Percentiles rank a stretch among this genome's conserved stretches.
Evolutionary conservation across 225 moss, liverwort and hornwort species (phyloP).

Genomic region (Sphagnum tenellum): DNA sequence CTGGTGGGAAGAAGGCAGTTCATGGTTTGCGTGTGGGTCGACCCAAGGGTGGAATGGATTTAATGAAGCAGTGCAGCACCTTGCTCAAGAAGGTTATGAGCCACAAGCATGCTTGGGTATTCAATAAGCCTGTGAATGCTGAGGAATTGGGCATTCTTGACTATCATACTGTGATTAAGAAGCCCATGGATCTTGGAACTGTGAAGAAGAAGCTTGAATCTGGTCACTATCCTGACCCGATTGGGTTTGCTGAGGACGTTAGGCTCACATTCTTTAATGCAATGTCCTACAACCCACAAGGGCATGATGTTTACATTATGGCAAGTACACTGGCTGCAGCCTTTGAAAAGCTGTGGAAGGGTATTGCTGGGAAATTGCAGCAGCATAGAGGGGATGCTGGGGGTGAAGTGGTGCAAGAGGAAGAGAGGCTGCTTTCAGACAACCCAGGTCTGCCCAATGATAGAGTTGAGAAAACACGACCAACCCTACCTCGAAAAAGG

Average conservation of each 20-base stretch:
- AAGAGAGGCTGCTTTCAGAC: too few species aligned
- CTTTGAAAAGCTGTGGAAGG: conserved; percentile 43
- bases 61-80: conserved; percentile 22
- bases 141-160: conserved; percentile 18
- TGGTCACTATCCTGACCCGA: background rate
- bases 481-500: too few species aligned
- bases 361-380: conserved; percentile 10
- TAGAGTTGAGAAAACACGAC: too few species aligned
- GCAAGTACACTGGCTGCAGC: conserved; percentile 21
- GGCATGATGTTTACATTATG: conserved; percentile 34
- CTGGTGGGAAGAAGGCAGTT: too few species aligned
- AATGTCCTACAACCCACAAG: conserved; percentile 23
- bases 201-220: conserved; percentile 18
- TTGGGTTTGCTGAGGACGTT: conserved; percentile 41
- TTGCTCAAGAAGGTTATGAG: conserved; percentile 28
- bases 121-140: conserved; percentile 42
- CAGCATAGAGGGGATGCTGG: too few species aligned
- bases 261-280: conserved; percentile 53
- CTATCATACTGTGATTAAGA: conserved; percentile 32
- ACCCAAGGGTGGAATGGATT: conserved; percentile 25
- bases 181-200: conserved; percentile 57
- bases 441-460: too few species aligned
- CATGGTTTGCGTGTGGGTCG: background rate
- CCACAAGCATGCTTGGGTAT: conserved; percentile 50
- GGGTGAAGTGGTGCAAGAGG: too few species aligned